A percentile compares a stretch with the other conserved stretches of the same genome.
phyloP scores from a whole-genome alignment of 139 green algal species.

The Micromonas commoda region DNA sequence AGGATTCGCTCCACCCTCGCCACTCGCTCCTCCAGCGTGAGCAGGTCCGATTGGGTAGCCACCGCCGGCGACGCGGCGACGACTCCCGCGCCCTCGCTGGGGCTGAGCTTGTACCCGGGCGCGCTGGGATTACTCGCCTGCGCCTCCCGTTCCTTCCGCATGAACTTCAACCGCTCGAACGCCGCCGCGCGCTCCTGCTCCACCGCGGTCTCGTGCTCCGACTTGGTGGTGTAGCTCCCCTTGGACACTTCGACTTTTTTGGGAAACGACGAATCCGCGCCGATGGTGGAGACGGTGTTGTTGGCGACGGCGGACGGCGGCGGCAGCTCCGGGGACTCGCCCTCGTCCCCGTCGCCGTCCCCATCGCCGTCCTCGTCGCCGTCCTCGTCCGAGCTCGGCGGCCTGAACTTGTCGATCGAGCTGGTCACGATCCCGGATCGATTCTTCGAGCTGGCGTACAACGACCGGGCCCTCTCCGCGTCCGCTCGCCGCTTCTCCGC shows the following conservation, averaged over 20 bases:
- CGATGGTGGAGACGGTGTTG: not conserved
- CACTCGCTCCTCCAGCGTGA: not conserved
- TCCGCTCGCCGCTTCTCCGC: no score
- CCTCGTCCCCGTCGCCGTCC: not conserved
- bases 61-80: not conserved
- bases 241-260: not conserved
- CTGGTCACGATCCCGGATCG: no score
- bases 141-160: not conserved
- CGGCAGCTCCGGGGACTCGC: not conserved
- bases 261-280: not conserved
- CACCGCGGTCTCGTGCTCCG: not conserved
- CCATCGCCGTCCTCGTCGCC: no score
- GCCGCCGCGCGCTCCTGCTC: not conserved
- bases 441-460: no score
- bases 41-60: not conserved
- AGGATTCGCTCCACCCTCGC: not conserved
- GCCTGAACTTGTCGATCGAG: no score
- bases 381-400: no score
- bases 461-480: no score
- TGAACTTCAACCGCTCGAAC: not conserved
- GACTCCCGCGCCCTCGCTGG: not conserved
- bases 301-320: not conserved
- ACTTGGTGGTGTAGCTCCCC: not conserved
- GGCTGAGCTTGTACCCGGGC: not conserved
- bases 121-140: no score